Conservation (phyloP, 2,329 filamentous ascomycete genomes). For the Pseudomassariella vexata region DNA sequence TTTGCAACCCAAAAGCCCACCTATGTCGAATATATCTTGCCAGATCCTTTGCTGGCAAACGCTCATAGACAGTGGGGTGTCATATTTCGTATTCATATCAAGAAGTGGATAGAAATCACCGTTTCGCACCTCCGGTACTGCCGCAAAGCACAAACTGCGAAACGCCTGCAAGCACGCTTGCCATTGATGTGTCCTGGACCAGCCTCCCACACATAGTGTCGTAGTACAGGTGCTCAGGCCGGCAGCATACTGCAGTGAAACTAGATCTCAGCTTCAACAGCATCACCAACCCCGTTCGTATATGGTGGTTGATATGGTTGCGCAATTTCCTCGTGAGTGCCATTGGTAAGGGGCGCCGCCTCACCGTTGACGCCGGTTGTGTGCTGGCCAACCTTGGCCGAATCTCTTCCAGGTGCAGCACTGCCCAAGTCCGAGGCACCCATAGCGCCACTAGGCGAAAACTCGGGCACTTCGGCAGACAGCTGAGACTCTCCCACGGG, state of each 20-base stretch:
- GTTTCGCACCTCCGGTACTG: background rate
- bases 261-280: slow-evolving; percentile 1
- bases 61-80: too few species aligned
- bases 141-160: background rate
- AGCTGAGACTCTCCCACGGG: slow-evolving; percentile 40
- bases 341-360: slow-evolving; percentile 3
- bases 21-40: background rate
- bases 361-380: background rate
- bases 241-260: background rate
- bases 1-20: background rate
- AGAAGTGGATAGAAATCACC: slow-evolving; percentile 1
- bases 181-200: too few species aligned
- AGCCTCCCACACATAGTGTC: slow-evolving; percentile 1
- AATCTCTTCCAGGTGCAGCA: background rate
- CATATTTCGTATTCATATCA: slow-evolving; percentile 1
- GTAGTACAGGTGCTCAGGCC: background rate
- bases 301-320: background rate
- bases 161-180: too few species aligned
- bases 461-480: slow-evolving; percentile 59
- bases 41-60: too few species aligned
- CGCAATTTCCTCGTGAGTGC: background rate
- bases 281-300: slow-evolving; percentile 5
- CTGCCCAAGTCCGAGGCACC: slow-evolving; percentile 6
- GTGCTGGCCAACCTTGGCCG: slow-evolving; percentile 2
- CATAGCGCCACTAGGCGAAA: slow-evolving; percentile 35